Conservation (phyloP, 345 rosid species). For the Moringa oleifera region DNA sequence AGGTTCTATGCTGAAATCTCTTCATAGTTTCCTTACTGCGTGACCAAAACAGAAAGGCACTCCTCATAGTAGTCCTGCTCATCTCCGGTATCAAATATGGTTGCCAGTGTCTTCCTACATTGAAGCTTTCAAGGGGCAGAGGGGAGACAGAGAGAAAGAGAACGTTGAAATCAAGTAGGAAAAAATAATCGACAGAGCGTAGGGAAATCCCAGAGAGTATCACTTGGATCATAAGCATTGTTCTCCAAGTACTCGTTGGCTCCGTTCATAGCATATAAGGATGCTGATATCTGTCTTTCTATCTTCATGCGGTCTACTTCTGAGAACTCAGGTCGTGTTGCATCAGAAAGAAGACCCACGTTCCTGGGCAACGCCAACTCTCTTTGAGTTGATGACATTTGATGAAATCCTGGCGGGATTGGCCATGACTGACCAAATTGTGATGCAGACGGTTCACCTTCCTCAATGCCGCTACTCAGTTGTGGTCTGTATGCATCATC, state of each 20-base stretch:
- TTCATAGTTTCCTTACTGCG: too few species aligned
- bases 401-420: conserved; percentile 31
- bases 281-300: conserved; percentile 72
- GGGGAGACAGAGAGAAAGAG: neutral
- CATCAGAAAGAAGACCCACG: conserved; percentile 8
- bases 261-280: conserved; percentile 56
- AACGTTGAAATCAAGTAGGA: conserved; percentile 33
- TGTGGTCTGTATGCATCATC: conserved; percentile 55
- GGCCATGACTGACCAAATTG: conserved; percentile 41
- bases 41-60: too few species aligned
- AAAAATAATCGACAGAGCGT: conserved; percentile 45
- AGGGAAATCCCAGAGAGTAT: conserved; percentile 64
- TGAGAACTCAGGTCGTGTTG: conserved; percentile 18
- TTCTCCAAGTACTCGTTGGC: conserved; percentile 38
- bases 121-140: neutral
- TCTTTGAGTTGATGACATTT: conserved; percentile 31
- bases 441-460: conserved; percentile 14
- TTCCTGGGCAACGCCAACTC: conserved; percentile 22
- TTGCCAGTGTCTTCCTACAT: neutral
- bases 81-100: too few species aligned
- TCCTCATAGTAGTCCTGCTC: neutral
- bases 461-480: conserved; percentile 29
- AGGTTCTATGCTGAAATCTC: too few species aligned
- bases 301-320: conserved; percentile 41
- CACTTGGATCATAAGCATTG: conserved; percentile 34